Conservation (phyloP, 305 asterid genomes). For the Monarda citriodora region DNA sequence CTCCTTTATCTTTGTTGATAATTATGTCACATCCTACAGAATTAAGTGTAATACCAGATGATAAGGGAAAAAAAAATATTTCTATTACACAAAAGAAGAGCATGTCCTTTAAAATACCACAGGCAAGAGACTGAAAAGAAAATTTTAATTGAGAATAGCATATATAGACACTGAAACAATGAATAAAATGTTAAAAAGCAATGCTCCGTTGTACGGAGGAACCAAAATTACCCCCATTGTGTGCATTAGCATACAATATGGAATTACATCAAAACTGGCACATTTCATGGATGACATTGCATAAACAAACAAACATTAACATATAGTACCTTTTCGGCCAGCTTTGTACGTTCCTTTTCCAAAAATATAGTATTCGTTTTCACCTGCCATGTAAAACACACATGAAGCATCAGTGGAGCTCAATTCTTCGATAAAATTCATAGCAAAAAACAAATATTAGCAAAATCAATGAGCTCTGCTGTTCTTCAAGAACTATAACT, state of each 20-base stretch:
- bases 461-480: background rate
- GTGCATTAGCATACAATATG: constrained; percentile 7
- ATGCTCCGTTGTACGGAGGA: background rate
- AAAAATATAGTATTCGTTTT: constrained; percentile 78
- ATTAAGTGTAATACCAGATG: constrained; percentile 11
- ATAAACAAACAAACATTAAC: constrained; percentile 14
- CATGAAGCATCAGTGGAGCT: constrained; percentile 19
- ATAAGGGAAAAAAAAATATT: background rate
- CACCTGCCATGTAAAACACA: constrained; percentile 53
- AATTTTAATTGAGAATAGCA: constrained; percentile 7
- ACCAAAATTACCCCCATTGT: background rate
- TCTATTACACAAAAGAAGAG: constrained; percentile 12
- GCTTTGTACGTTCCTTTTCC: constrained; percentile 86
- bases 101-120: background rate
- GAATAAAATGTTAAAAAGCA: background rate
- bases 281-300: constrained; percentile 7
- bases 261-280: constrained; percentile 8
- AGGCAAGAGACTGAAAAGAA: background rate
- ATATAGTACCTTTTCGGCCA: constrained; percentile 81
- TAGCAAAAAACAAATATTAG: constrained; percentile 3
- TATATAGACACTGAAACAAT: background rate
- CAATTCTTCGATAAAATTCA: constrained; percentile 10
- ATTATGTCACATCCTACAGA: constrained; percentile 87
- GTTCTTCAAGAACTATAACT: background rate
- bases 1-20: constrained; percentile 86